Base-by-base conservation (phyloP, 2,329 filamentous ascomycete species). In the Coniochaeta pulveracea region DNA sequence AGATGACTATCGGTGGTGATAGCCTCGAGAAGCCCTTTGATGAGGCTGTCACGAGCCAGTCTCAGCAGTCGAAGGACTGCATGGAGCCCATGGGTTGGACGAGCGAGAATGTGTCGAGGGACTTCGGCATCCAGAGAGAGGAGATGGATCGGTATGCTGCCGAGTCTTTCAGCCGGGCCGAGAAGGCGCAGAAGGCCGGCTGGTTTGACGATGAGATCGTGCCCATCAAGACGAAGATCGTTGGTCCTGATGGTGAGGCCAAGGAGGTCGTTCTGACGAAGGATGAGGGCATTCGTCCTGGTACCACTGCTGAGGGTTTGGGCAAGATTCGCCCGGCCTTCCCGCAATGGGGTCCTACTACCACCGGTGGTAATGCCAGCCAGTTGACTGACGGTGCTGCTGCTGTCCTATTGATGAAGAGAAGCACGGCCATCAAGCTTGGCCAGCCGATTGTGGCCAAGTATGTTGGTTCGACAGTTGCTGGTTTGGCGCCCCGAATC, bases 51-150 rank as follows among this genome's bases (percentile, higher is more conserved):
- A 63, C 84, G 29, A 55, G 63, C 46, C 63, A 69, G 49, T 81
- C 71, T 61, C 80, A 85, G 54, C 85, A 95, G 52, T 73, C 85
- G 1, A 59, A 59, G 29, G 89, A 96, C 62, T 91, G 86, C 68
- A 75, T 89, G 75, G 75, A 86, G 69, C 83, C 89, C 44, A 98
- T 98, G 91, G 91, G 91, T 15, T 93, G 93, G 74, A 98, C 91
- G 3, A 89, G 81, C 38, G 91, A 98, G 66, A 96, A 96, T 54
- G 86, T 98, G 18, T 85, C 80, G 47, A 76, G 76, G 31, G 91
- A 96, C 61, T 96, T 96, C 57, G 74, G 80, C 52, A 79, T 98
- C 53, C 63, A 74, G 3, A 75, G 91, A 40, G 77, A 88, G 52
- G 61, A 64, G 54, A 84, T 96, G 62, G 91, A 98, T 58, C 65